These are phyloP conservation scores for Craspedostauros australis DNA, from an alignment of 108 stramenopile genomes.

Conservation along the genomic window DNA sequence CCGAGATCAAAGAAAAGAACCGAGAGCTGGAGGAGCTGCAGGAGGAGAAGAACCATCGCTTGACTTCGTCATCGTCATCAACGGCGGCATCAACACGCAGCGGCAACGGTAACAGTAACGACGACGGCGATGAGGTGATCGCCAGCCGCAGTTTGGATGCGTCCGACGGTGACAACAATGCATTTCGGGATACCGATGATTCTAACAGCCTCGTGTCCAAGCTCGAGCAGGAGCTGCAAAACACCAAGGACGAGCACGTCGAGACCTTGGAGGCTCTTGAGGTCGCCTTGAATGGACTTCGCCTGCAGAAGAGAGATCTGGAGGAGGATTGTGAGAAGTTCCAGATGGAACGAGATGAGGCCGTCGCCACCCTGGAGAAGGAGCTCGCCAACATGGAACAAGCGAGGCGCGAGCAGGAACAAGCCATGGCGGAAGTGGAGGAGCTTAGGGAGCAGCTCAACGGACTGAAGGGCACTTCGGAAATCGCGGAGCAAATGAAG, in stretches of 20 bases:
- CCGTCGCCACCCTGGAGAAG: conserved; percentile 1
- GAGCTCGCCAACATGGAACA: conserved; percentile 13
- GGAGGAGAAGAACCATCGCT: not conserved
- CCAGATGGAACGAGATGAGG: conserved; percentile 2
- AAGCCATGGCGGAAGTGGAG: conserved; percentile 3
- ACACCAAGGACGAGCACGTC: no score
- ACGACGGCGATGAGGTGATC: no score
- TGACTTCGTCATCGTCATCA: no score
- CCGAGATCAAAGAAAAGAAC: not conserved
- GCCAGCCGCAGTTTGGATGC: no score
- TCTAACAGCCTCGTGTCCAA: no score
- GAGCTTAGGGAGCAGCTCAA: conserved; percentile 5
- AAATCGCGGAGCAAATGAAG: no score
- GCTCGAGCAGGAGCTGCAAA: no score
- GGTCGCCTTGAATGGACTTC: not conserved
- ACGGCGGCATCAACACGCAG: not conserved
- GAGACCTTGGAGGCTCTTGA: not conserved
- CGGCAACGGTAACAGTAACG: no score
- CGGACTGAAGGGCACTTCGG: not conserved
- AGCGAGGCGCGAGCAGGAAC: conserved; percentile 8
- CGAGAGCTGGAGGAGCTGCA: not conserved
- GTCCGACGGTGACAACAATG: not conserved
- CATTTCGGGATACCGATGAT: no score
- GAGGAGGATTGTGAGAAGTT: conserved; percentile 2
- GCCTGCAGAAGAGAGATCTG: conserved; percentile 1